These are phyloP conservation scores for Pueraria montana DNA, from an alignment of 306 rosid genomes.

Conservation along the genomic window DNA sequence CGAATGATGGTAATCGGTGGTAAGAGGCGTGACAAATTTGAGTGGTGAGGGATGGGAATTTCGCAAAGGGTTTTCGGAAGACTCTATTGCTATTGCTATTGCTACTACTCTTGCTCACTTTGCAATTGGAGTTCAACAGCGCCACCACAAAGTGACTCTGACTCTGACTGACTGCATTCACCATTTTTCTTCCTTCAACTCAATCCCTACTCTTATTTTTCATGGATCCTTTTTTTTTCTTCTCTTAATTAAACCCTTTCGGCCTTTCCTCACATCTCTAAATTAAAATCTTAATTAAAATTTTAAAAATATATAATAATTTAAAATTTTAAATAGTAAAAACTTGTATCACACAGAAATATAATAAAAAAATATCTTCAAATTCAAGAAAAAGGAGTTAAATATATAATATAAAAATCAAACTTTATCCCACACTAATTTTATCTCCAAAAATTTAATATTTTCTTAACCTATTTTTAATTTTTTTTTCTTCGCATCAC, in stretches of 20 bases:
- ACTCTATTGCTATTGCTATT: background rate
- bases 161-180: background rate
- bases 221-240: too few relatives aligned
- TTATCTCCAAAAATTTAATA: background rate
- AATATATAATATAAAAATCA: background rate
- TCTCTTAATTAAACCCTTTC: background rate
- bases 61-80: conserved; percentile 41
- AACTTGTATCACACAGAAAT: too few relatives aligned
- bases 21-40: conserved; percentile 37
- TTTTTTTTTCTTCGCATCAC: too few relatives aligned
- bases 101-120: background rate
- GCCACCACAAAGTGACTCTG: too few relatives aligned
- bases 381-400: too few relatives aligned
- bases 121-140: conserved; percentile 20
- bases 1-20: conserved; percentile 22
- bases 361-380: too few relatives aligned
- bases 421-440: background rate
- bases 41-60: conserved; percentile 36
- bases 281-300: background rate
- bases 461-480: background rate
- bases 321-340: too few relatives aligned
- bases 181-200: conserved; percentile 23
- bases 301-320: too few relatives aligned
- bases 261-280: background rate
- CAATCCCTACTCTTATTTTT: background rate